A percentile compares a stretch with the other conserved stretches of the same genome.
phyloP scores from a whole-genome alignment of 1,139 yeast genomes.

The Nakaseomyces glabratus region DNA sequence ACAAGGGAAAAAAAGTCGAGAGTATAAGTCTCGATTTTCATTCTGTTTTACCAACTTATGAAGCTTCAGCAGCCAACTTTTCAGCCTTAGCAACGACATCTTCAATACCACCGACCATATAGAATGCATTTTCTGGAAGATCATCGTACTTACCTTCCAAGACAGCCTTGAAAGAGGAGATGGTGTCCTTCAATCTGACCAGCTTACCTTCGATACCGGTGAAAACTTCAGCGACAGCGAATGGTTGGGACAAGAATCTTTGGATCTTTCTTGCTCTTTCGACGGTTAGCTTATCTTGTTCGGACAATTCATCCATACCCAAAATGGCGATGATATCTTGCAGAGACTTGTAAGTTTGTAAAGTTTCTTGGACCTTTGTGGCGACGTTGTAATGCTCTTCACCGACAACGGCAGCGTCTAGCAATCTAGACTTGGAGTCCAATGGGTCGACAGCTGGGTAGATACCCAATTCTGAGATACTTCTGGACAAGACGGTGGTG shows the following conservation, averaged over 20 bases:
- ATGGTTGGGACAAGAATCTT: constrained; percentile 99
- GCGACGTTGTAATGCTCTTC: constrained; percentile 98
- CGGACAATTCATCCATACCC: constrained; percentile 99
- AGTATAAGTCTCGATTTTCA: too few species aligned
- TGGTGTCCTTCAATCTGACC: constrained; percentile 92
- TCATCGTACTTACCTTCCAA: constrained; percentile 97
- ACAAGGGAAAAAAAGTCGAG: too few species aligned
- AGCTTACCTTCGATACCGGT: constrained; percentile 98
- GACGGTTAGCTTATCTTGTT: constrained; percentile 95
- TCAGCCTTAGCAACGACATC: constrained; percentile 98
- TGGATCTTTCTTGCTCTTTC: constrained; percentile 99
- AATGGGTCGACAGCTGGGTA: constrained; percentile 99
- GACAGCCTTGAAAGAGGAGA: constrained; percentile 91
- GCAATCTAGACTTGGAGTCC: constrained; percentile 98
- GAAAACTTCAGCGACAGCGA: constrained; percentile 99
- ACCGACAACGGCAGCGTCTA: constrained; percentile 95
- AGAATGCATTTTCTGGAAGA: constrained; percentile 99
- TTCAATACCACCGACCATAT: constrained; percentile 99
- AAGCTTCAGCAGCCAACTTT: constrained; percentile 92
- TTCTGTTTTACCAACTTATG: constrained; percentile 34
- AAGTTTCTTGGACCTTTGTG: constrained; percentile 89
- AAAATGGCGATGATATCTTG: constrained; percentile 99
- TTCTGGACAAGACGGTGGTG: constrained; percentile 98
- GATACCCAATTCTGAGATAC: constrained; percentile 99
- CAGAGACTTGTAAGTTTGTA: constrained; percentile 98